Percentiles rank a stretch among this genome's conserved stretches.
Evolutionary conservation across 2,329 filamentous ascomycete genomes (phyloP).

Genomic region (Elsinoe australis): DNA sequence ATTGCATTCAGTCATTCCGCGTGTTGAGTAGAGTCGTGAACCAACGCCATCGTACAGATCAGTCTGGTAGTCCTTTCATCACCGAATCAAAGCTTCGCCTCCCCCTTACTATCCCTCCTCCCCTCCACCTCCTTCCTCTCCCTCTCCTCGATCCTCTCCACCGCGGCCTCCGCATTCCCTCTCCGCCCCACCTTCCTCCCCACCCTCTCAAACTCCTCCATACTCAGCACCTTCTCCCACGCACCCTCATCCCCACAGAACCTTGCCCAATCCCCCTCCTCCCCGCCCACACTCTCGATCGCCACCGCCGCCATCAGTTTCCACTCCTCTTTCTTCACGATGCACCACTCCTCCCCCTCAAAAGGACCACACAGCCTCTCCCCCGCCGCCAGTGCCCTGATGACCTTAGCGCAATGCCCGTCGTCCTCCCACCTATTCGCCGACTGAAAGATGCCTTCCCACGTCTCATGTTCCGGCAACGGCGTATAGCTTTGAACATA

Average conservation of each 20-base stretch:
- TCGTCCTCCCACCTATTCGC: slow-evolving; percentile 56
- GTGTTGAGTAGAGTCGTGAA: too few relatives aligned
- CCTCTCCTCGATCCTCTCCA: slow-evolving; percentile 8
- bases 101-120: background rate
- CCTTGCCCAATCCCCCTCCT: slow-evolving; percentile 52
- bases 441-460: slow-evolving; percentile 40
- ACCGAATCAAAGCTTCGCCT: background rate
- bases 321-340: slow-evolving; percentile 54
- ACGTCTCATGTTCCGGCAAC: slow-evolving; percentile 26
- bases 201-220: background rate
- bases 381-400: slow-evolving; percentile 61
- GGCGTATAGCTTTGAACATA: slow-evolving; percentile 56
- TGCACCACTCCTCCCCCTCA: slow-evolving; percentile 40
- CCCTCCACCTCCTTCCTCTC: background rate
- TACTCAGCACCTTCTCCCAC: slow-evolving; percentile 45
- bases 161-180: slow-evolving; percentile 1
- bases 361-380: slow-evolving; percentile 45
- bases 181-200: background rate
- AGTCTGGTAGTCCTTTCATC: background rate
- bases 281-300: slow-evolving; percentile 53
- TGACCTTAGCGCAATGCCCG: slow-evolving; percentile 71
- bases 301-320: slow-evolving; percentile 53
- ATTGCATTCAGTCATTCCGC: too few relatives aligned
- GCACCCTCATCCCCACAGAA: slow-evolving; percentile 57
- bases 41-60: too few relatives aligned